These are phyloP conservation scores for Neocatenulostroma microsporum DNA, from an alignment of 2,329 filamentous ascomycete species.

Conservation along the genomic window DNA sequence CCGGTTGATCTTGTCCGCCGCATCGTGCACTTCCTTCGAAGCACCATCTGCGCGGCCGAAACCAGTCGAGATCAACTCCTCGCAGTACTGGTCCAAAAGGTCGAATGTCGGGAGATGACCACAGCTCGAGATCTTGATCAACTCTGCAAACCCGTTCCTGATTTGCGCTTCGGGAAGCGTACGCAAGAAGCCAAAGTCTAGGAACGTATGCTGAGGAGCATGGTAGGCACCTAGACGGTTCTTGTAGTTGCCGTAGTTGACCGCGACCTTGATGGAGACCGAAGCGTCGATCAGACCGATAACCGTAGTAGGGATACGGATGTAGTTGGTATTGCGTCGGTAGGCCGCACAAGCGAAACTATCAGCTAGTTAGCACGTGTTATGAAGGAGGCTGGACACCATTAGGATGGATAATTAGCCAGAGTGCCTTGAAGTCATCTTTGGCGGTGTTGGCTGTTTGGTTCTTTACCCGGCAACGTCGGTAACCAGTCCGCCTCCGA, in stretches of 20 bases:
- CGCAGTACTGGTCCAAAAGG: conserved; percentile 60
- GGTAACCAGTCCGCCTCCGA: conserved; percentile 63
- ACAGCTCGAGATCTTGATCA: conserved; percentile 69
- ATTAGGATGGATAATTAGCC: conserved; percentile 33
- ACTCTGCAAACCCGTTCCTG: conserved; percentile 64
- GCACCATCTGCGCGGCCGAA: conserved; percentile 57
- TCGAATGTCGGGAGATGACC: conserved; percentile 59
- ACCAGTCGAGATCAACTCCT: conserved; percentile 56
- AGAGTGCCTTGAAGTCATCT: conserved; percentile 45
- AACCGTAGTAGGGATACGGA: conserved; percentile 65
- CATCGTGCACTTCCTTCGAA: conserved; percentile 48
- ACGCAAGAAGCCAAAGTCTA: conserved; percentile 65
- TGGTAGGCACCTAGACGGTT: conserved; percentile 67
- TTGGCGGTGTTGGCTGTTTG: conserved; percentile 28
- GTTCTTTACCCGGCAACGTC: conserved; percentile 59
- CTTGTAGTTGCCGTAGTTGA: conserved; percentile 71
- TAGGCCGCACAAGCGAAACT: conserved; percentile 66
- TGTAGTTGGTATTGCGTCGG: conserved; percentile 64
- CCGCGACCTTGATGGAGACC: conserved; percentile 69
- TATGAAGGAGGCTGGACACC: conserved; percentile 9
- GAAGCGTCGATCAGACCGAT: conserved; percentile 69
- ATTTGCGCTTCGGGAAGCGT: conserved; percentile 61
- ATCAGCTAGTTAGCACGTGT: conserved; percentile 19
- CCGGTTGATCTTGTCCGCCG: conserved; percentile 58
- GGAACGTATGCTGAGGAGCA: conserved; percentile 62